Percentiles rank a stretch among this genome's conserved stretches.
Conservation (phyloP, 2,329 filamentous ascomycete genomes). For the Beauveria sp. region DNA sequence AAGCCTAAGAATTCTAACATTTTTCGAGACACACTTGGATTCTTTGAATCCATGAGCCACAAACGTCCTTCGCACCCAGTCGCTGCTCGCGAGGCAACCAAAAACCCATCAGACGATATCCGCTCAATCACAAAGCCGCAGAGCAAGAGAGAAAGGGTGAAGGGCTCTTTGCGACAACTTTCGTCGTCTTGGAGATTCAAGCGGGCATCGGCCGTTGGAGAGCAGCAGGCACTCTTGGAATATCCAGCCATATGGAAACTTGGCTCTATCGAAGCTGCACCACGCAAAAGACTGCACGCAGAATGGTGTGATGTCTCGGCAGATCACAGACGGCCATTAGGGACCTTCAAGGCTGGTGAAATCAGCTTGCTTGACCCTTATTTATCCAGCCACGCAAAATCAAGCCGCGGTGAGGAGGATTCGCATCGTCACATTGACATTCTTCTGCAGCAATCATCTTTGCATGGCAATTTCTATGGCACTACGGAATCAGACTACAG, state of each 20-base stretch:
- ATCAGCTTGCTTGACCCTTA: slow-evolving; percentile 5
- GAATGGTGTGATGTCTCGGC: slow-evolving; percentile 8
- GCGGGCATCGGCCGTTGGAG: slow-evolving; percentile 11
- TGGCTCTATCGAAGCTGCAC: background rate
- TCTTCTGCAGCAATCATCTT: background rate
- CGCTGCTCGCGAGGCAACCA: background rate
- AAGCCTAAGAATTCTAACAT: background rate
- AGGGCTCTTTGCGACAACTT: slow-evolving; percentile 14
- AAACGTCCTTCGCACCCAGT: background rate
- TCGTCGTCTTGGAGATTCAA: slow-evolving; percentile 17
- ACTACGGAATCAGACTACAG: background rate
- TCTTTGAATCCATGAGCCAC: slow-evolving; percentile 23
- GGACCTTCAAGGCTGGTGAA: background rate
- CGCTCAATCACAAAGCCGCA: background rate
- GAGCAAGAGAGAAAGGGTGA: slow-evolving; percentile 8
- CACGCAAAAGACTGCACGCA: slow-evolving; percentile 7
- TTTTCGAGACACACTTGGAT: slow-evolving; percentile 20
- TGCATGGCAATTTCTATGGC: background rate
- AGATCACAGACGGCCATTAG: background rate
- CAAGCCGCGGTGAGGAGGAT: background rate
- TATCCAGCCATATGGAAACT: slow-evolving; percentile 9
- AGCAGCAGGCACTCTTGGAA: background rate
- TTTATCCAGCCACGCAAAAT: background rate
- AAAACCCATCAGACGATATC: background rate
- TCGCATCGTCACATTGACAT: background rate